A percentile compares a stretch with the other conserved stretches of the same genome.
These are phyloP conservation scores for Triticum dicoccoides DNA, from an alignment of 176 grass and related monocot genomes.

Conservation along the genomic window DNA sequence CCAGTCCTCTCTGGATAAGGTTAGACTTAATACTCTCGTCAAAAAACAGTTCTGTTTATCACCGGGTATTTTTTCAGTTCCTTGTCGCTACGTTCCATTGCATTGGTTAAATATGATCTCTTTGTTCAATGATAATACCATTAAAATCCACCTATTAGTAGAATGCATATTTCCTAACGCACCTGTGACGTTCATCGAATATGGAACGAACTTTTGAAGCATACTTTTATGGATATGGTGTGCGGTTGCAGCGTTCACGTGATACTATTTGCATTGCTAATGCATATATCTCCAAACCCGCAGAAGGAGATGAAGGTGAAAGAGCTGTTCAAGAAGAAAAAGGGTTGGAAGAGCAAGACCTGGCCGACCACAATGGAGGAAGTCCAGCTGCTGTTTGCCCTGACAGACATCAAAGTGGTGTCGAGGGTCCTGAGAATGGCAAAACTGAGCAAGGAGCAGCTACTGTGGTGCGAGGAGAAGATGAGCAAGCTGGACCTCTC, in stretches of 20 bases:
- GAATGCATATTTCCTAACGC: not conserved
- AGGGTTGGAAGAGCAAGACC: slow-evolving; percentile 70
- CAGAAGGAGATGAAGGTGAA: slow-evolving; percentile 95
- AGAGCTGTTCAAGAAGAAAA: slow-evolving; percentile 92
- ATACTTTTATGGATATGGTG: not conserved
- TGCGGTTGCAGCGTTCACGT: not conserved
- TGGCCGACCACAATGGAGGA: slow-evolving; percentile 75
- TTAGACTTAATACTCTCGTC: slow-evolving; percentile 1
- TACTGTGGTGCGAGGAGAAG: slow-evolving; percentile 99
- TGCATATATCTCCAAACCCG: not conserved
- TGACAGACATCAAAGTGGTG: slow-evolving; percentile 93
- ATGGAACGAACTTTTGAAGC: not conserved
- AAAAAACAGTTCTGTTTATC: not conserved
- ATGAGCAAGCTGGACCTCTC: slow-evolving; percentile 97
- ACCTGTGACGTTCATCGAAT: not conserved
- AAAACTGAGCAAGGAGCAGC: slow-evolving; percentile 85
- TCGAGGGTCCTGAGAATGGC: slow-evolving; percentile 79
- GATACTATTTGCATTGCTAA: not conserved
- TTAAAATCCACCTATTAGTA: not conserved
- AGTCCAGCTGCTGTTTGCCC: slow-evolving; percentile 77
- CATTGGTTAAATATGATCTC: not conserved
- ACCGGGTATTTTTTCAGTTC: not conserved
- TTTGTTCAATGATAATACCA: not conserved
- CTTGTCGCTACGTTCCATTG: not conserved
- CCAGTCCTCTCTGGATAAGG: slow-evolving; percentile 88